Conservation (phyloP, 352 stramenopile species). For the Hyaloperonospora arabidopsidis region DNA sequence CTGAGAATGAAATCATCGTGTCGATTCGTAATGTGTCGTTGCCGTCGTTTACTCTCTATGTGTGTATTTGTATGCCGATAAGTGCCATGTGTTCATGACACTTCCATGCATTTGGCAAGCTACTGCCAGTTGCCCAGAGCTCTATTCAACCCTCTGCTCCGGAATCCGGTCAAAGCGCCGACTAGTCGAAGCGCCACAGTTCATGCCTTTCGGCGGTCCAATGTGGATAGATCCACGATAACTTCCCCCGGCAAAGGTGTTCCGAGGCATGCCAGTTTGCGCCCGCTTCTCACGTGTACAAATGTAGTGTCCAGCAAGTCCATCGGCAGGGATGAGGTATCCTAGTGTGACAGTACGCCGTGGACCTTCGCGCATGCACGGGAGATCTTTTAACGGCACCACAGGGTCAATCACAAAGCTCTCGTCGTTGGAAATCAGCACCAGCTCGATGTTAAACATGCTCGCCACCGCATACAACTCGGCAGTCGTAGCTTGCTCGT, state of each 20-base stretch:
- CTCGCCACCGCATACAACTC: constrained; percentile 70
- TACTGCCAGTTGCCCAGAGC: neutral
- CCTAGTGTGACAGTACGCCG: constrained; percentile 56
- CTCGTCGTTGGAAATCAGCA: constrained; percentile 77
- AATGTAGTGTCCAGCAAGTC: constrained; percentile 73
- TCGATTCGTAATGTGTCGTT: constrained; percentile 17
- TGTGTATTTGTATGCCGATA: constrained; percentile 3
- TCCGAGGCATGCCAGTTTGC: constrained; percentile 33
- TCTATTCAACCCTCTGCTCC: constrained; percentile 59
- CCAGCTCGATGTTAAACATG: constrained; percentile 79
- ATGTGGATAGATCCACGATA: constrained; percentile 73
- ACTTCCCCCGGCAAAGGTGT: constrained; percentile 63
- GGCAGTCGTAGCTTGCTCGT: constrained; percentile 73
- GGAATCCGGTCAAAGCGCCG: constrained; percentile 57
- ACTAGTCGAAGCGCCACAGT: constrained; percentile 30
- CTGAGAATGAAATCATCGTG: constrained; percentile 16
- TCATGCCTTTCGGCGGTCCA: constrained; percentile 50
- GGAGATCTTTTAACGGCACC: constrained; percentile 50
- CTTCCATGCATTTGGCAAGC: constrained; percentile 16
- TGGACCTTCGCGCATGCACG: constrained; percentile 44
- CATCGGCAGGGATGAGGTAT: constrained; percentile 62
- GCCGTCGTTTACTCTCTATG: constrained; percentile 12
- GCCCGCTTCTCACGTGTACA: constrained; percentile 54
- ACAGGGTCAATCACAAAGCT: constrained; percentile 78
- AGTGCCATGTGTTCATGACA: constrained; percentile 13